Base-by-base conservation (phyloP, 768 basidiomycete species). In the Trichaptum fuscoviolaceum region DNA sequence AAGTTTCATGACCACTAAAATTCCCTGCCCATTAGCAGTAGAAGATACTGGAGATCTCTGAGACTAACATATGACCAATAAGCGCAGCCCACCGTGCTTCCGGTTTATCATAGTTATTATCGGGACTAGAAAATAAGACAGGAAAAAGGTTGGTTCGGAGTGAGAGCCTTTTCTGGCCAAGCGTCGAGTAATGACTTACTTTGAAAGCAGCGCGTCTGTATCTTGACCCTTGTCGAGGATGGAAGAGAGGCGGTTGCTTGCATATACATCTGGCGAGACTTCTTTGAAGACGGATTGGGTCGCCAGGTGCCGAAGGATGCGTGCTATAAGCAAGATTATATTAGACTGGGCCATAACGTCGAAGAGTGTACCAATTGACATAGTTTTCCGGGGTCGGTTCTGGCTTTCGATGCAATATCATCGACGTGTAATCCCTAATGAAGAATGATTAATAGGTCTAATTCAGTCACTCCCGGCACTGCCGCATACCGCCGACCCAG, bases 1-100 rank as follows among this genome's bases (percentile, higher is more conserved):
- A 30, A 58, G 91, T 82, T 71, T 93, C 91, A 71, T 93, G 91
- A 7, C 88, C 83, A 69, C 91, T 92, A 67, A 18, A 12, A 18
- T 60, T 9, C 8, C 30, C 23, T 34, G 35, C 0, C 8, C 20
- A 52, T 52, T 15, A 52, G 42, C 42, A 52, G 42, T 52, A 12
- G 8, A 27, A 57, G 57, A 26, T 20, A 63, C 15, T 2, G 1
- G 17, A 1, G 68, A 30, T 2, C 8, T 30, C 2, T 30, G 30
- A 30, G 30, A 30, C 70, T 18, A n/a, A 72, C 73, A 52, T 24
- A 60, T 73, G 70, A 0, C 64, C 67, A 18, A 62, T 42, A 24
- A 66, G 57, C 23, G 65, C 65, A 24, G 65, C 26, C 7, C 72
- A 60, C 1, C 71, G 69, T 20, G 26, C 24, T 52, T 42, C 57